Conservation (phyloP, 2,329 filamentous ascomycete genomes). For the Trichophyton benhamiae region DNA sequence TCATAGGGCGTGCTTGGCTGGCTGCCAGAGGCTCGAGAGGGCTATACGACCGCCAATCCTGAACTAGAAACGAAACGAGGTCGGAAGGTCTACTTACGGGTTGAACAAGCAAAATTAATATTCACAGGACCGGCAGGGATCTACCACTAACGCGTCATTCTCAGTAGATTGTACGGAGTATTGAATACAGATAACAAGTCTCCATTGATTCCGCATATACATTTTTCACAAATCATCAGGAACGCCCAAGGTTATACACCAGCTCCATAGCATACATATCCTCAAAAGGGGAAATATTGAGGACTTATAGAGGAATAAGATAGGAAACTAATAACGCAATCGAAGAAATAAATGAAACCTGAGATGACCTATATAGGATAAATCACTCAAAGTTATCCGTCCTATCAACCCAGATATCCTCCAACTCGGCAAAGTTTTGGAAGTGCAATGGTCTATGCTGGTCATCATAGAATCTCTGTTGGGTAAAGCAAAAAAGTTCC, state of each 20-base stretch:
- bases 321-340: slow-evolving; percentile 6
- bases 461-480: slow-evolving; percentile 70
- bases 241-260: background rate
- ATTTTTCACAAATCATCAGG: background rate
- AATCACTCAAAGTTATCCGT: slow-evolving; percentile 80
- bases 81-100: background rate
- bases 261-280: slow-evolving; percentile 1
- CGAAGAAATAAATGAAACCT: background rate
- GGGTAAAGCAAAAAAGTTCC: background rate
- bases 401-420: slow-evolving; percentile 91
- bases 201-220: background rate
- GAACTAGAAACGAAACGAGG: background rate
- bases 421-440: slow-evolving; percentile 91
- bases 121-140: background rate
- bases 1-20: background rate
- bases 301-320: slow-evolving; percentile 13
- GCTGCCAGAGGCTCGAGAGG: background rate
- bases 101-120: background rate
- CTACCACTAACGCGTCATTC: background rate
- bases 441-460: slow-evolving; percentile 90
- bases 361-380: background rate
- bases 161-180: background rate
- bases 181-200: background rate
- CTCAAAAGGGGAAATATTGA: background rate
- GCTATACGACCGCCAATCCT: background rate